Evolutionary conservation across 129 eudicot genomes (phyloP), one percentile per base, ranked within the genome.

Genomic region (Helianthus tuberosus): DNA sequence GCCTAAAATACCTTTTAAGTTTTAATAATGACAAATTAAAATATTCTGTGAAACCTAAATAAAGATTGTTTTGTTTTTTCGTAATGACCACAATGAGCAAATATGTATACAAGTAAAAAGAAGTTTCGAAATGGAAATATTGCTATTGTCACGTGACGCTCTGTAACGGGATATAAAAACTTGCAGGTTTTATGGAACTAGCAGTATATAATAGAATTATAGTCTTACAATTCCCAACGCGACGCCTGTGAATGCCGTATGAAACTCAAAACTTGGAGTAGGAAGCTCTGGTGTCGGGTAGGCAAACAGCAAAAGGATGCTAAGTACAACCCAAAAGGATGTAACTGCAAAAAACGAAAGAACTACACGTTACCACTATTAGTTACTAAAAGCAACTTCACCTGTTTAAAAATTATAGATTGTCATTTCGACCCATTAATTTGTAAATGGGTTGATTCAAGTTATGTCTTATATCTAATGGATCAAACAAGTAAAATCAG

Each of bases 221-320:
- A 64, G 15, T 77, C 99, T 91, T 91, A 95, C 99, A 75, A 95
- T 95, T 82, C 99, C 99, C 75, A 95, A 81, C 47, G 99, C 96
- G 60, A 95, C 99, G 53, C 99, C 99, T 64, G 81, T 84, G 70
- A 95, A 95, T 27, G 97, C 96, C 1, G 99, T 85, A 73, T 91
- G 97, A 75, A 63, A 95, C 88, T 95, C 99, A 79, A 85, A 95
- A 84, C 99, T 95, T 74, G 99, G 99, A 66, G 97, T 88, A 27
- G 99, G 96, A 82, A 86, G 8, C 85, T 94, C 94, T 4, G 99
- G 99, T 59, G 96, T 94, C 14, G 97, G 99, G 85, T 94, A 94
- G 12, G 99, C 99, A 85, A 88, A 94, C 63, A 88, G 83, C 84
- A 89, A 80, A 73, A 94, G 66, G 84, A 88, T 78, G 85, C 94